Evolutionary conservation across 2,329 filamentous ascomycete genomes (phyloP), one percentile per base, ranked within the genome.

Genomic region (Colletotrichum phormii): DNA sequence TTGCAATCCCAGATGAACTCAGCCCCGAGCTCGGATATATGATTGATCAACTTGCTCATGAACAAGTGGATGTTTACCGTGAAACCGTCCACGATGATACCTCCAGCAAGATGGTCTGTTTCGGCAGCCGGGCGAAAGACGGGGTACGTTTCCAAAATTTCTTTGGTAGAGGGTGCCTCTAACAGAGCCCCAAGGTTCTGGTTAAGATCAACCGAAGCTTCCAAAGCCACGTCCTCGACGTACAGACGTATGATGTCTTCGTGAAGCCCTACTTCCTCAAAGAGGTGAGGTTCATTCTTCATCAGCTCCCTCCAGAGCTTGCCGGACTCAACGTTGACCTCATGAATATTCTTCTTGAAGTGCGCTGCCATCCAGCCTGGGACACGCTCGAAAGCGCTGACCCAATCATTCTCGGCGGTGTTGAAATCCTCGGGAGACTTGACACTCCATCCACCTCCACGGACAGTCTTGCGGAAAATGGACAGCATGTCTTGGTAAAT

Each of bases 21-120:
- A 2, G 22, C 51, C 9, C 51, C 51, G 22, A 54, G 51, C 6
- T 6, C 51, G 4, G 65, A 24, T 49, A 72, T 72, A 22, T 46
- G 65, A 42, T 63, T n/a, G 11, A 68, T 68, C 26, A 72, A 58
- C 57, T 68, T 67, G 35, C 31, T 33, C 22, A 63, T 35, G 26
- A 72, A 72, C 22, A 55, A 53, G 57, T 72, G 70, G 24, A 68
- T 68, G 24, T 72, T 72, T 18, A 72, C 64, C 4, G 70, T 72
- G 15, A 72, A 72, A 15, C 70, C 70, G 2, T 68, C 58, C 42
- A 72, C 70, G 11, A 61, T 59, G 35, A 72, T 72, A 11, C 70
- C 70, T 33, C 70, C 70, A 18, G 70, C 70, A 18, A 72, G 58
- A 54, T 54, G 51, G 5, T 54, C 51, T 26, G 22, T 11, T 2